Conservation (phyloP, 441 rosid genomes). For the Gossypium davidsonii region DNA sequence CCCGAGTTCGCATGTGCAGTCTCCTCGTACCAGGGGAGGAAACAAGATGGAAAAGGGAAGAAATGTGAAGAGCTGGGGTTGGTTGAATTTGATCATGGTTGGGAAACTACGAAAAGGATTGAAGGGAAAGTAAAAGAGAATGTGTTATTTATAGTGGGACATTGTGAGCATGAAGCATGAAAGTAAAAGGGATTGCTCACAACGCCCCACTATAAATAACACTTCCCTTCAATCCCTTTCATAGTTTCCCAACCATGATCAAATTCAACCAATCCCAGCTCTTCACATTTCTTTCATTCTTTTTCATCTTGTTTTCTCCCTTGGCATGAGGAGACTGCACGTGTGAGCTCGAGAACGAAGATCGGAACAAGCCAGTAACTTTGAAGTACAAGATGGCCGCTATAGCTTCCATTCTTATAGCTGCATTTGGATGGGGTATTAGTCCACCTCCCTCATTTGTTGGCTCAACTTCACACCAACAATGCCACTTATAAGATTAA, state of each 20-base stretch:
- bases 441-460: constrained; percentile 8
- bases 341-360: constrained; percentile 19
- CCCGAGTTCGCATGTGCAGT: constrained; percentile 26
- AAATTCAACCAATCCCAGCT: not conserved
- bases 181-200: too few relatives aligned
- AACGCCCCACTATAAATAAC: not conserved
- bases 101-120: not conserved
- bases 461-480: constrained; percentile 29
- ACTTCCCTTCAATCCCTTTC: not conserved
- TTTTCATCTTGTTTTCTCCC: constrained; percentile 13
- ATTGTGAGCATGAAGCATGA: too few relatives aligned
- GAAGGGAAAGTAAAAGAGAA: too few relatives aligned
- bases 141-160: not conserved
- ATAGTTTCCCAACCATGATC: not conserved
- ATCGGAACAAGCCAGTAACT: constrained; percentile 27
- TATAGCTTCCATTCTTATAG: constrained; percentile 39
- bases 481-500: not conserved
- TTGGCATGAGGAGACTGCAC: constrained; percentile 23
- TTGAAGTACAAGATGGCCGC: constrained; percentile 41
- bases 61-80: constrained; percentile 7
- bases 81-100: not conserved
- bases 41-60: constrained; percentile 5
- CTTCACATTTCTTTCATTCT: constrained; percentile 11
- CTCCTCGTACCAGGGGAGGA: constrained; percentile 20
- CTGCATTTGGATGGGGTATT: constrained; percentile 18